Base-by-base conservation (phyloP, 2,329 filamentous ascomycete genomes). In the Sporothrix protearum region DNA sequence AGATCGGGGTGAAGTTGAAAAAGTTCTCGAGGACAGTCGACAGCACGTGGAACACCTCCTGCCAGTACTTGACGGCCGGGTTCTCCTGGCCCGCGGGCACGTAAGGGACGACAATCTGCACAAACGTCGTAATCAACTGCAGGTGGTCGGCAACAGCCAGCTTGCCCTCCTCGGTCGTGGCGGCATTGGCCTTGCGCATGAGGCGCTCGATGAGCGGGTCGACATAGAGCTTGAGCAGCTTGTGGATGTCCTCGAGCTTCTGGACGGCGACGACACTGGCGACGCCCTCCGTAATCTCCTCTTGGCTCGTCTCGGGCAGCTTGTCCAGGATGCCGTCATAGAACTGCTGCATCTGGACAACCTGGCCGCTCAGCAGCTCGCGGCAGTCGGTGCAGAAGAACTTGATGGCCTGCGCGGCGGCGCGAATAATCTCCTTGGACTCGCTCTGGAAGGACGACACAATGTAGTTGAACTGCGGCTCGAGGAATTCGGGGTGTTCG, bases 331-430 rank as follows among this genome's bases (percentile, higher is more conserved):
- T 91, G 75, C 92, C 90, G 77, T 97, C 89, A 80, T 97, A 99
- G 80, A 99, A 99, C 3, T 89, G 87, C 80, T 99, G 96, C 19
- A 99, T 85, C 77, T 97, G 93, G 9, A 90, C 81, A 47, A 97
- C 92, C 79, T 97, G 94, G 5, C 87, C 89, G 75, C 93, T 92
- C 30, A 99, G 86, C 47, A 97, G 85, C 77, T 93, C 89, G 76
- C 92, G 93, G 84, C 96, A 99, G 81, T 99, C 96, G 16, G 91
- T 94, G 78, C 96, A 98, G 81, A 99, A 94, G 83, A 96, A 99
- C 77, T 96, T 97, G 83, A 99, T 94, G 2, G 96, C 92, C 80
- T 98, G 88, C 6, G 96, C 96, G 22, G 96, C 93, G 25, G 95
- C 96, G 74, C 94, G 89, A 51, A 97, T 88, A 71, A 99, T 94